Conservation (phyloP, 257 asterid species). For the Primulina eburnea region DNA sequence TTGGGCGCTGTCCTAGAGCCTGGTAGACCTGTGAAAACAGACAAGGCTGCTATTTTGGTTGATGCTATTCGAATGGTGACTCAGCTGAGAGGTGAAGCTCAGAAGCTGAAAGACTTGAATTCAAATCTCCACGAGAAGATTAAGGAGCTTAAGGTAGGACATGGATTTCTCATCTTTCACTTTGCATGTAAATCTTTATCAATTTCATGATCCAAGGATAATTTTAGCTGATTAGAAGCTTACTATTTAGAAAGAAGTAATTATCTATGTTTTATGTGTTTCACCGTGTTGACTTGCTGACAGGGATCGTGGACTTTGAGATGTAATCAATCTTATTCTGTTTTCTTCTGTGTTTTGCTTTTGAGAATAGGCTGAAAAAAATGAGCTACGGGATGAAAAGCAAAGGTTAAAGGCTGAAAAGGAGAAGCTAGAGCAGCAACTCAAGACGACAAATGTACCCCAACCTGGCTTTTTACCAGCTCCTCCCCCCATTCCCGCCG, state of each 20-base stretch:
- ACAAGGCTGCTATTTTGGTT: slow-evolving; percentile 60
- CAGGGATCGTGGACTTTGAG: background rate
- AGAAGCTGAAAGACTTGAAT: slow-evolving; percentile 67
- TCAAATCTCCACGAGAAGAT: slow-evolving; percentile 60
- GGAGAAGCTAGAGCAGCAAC: slow-evolving; percentile 71
- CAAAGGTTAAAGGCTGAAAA: slow-evolving; percentile 71
- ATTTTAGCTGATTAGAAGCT: background rate
- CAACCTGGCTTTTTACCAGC: slow-evolving; percentile 45
- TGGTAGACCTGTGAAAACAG: slow-evolving; percentile 69
- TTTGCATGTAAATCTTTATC: background rate
- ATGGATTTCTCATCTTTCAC: background rate
- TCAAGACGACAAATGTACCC: slow-evolving; percentile 50
- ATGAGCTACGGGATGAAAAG: slow-evolving; percentile 75
- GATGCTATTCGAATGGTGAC: slow-evolving; percentile 72
- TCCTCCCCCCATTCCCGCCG: slow-evolving; percentile 56
- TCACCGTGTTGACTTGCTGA: background rate
- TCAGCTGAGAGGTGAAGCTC: slow-evolving; percentile 61
- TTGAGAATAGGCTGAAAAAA: slow-evolving; percentile 55
- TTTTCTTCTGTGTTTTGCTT: background rate
- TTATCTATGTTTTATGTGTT: background rate
- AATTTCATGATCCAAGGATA: background rate
- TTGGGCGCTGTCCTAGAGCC: slow-evolving; percentile 74
- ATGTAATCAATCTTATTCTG: background rate
- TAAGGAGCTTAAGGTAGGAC: slow-evolving; percentile 65
- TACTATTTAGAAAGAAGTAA: background rate